Evolutionary conservation across 2,329 filamentous ascomycete genomes (phyloP), one percentile per base, ranked within the genome.

Genomic region (Fusarium chuoi): DNA sequence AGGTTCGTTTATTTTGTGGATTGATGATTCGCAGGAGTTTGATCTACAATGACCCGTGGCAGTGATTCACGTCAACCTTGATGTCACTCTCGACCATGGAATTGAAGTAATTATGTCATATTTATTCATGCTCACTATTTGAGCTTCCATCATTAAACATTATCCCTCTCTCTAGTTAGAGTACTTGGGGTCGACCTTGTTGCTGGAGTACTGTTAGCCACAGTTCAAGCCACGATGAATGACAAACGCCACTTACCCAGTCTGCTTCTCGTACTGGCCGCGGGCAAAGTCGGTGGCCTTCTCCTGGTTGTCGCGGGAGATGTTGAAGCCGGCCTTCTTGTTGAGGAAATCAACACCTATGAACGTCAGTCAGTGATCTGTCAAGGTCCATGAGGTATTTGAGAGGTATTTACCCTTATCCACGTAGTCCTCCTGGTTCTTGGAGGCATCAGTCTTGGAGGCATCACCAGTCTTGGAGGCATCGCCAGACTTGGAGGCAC

Each of bases 271-370:
- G 24, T 80, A 84, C 28, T 76, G 64, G 39, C 24, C 42, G 49
- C 83, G 83, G 12, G 74, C 79, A n/a, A 73, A 77, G 56, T 84
- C 83, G 57, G 81, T 82, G 35, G 83, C 80, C 81, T 84, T 84
- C 78, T 84, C 83, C 41, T 82, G 78, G 24, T 80, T 82, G 20
- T 78, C 66, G 51, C 71, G 75, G 68, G 79, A 70, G 24, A 84
- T 62, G 78, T 82, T 79, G 62, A 79, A 74, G 60, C 83, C 83
- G 4, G 77, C 74, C 78, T 83, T 83, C 65, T 82, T 79, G 71
- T 79, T 68, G 30, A 41, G 76, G 57, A 75, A 71, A 51, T 68
- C 73, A 44, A 83, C 80, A 35, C 76, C 82, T 84, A 6, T 9
- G 6, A 24, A 28, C 14, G 18, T 57, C 22, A 39, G 24, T 68